phyloP scores from a whole-genome alignment of 2,329 filamentous ascomycete species.

The Lachnellula hyalina region DNA sequence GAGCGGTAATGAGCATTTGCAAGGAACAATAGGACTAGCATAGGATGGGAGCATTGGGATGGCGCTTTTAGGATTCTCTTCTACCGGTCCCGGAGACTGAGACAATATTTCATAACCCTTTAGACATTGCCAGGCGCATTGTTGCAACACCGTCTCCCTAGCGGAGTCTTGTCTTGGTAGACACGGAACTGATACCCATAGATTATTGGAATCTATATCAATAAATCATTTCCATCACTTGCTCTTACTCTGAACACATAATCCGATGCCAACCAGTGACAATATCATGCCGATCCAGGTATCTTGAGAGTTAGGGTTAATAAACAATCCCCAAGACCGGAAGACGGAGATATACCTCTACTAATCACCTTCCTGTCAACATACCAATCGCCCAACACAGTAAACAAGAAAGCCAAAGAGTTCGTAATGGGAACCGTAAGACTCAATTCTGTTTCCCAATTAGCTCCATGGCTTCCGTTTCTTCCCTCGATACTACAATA shows the following conservation, averaged over 20 bases:
- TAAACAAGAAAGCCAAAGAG: conserved; percentile 92
- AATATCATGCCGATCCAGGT: conserved; percentile 78
- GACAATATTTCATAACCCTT: not conserved
- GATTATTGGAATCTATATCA: not conserved
- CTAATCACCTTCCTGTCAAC: conserved; percentile 88
- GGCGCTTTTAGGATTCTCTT: conserved; percentile 10
- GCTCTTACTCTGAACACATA: conserved; percentile 72
- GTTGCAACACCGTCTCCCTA: not conserved
- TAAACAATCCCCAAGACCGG: not conserved
- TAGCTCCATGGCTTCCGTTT: not conserved
- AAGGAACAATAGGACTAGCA: conserved; percentile 8
- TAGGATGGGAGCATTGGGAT: conserved; percentile 14
- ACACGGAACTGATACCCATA: not conserved
- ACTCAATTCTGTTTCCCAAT: conserved; percentile 62
- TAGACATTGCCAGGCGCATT: not conserved
- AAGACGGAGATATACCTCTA: conserved; percentile 50
- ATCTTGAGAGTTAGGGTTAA: conserved; percentile 43
- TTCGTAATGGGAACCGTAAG: conserved; percentile 94
- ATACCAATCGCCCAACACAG: conserved; percentile 91
- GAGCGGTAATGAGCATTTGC: conserved; percentile 3
- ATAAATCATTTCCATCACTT: conserved; percentile 5
- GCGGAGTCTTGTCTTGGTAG: not conserved
- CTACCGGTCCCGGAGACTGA: conserved; percentile 13
- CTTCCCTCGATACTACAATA: not conserved
- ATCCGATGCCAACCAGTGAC: conserved; percentile 71